phyloP scores from a whole-genome alignment of 2,329 filamentous ascomycete species.

The Diaporthe sp. region DNA sequence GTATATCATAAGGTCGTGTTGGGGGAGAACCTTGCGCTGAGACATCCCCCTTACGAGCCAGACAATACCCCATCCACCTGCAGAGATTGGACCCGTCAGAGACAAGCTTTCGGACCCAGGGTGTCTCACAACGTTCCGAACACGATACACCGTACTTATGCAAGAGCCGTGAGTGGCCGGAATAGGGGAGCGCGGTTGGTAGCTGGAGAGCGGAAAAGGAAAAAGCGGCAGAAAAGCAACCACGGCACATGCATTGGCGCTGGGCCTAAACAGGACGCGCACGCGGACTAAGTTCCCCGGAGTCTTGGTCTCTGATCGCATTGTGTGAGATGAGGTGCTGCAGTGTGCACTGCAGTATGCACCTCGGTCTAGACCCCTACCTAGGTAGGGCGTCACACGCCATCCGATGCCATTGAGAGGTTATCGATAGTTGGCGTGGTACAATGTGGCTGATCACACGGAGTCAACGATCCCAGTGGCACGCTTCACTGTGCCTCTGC shows the following conservation, averaged over 20 bases:
- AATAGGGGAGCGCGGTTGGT: background rate
- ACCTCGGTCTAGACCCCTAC: constrained; percentile 26
- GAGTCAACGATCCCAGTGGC: constrained; percentile 5
- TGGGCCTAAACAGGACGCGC: background rate
- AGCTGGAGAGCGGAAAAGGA: constrained; percentile 13
- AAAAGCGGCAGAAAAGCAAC: constrained; percentile 13
- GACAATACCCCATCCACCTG: constrained; percentile 30
- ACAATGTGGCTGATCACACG: constrained; percentile 26
- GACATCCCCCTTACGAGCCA: constrained; percentile 24
- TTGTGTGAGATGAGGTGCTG: constrained; percentile 27
- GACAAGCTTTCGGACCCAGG: constrained; percentile 8
- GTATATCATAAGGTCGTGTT: constrained; percentile 20
- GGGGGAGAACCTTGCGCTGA: constrained; percentile 22
- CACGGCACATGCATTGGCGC: constrained; percentile 18
- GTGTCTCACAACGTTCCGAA: constrained; percentile 31
- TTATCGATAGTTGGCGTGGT: constrained; percentile 30
- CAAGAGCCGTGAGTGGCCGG: background rate
- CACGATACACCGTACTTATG: constrained; percentile 19
- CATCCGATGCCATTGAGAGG: constrained; percentile 31
- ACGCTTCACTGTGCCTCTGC: constrained; percentile 8
- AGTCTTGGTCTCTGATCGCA: constrained; percentile 6
- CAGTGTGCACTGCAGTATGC: background rate
- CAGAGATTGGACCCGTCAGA: constrained; percentile 29
- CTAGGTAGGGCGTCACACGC: constrained; percentile 8
- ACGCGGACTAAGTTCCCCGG: constrained; percentile 24